Percentiles rank a stretch among this genome's conserved stretches.
phyloP scores from a whole-genome alignment of 1,284 basidiomycete species.

The Naganishia cerealis region DNA sequence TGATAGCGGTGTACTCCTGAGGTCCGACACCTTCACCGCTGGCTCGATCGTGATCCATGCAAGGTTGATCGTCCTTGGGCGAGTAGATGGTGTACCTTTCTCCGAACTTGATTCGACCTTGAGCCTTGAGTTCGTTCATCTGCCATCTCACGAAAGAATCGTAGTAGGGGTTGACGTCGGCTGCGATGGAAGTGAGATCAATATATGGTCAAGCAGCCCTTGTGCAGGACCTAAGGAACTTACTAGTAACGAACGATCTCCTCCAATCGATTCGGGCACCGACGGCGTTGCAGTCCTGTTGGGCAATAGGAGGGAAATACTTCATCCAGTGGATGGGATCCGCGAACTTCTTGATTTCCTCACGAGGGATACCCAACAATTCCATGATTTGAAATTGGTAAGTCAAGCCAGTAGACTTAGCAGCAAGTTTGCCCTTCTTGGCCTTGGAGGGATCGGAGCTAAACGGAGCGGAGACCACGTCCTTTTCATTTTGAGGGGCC shows the following conservation, averaged over 20 bases:
- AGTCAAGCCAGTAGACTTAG: conserved; percentile 87
- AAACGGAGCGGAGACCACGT: conserved; percentile 44
- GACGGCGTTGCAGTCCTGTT: conserved; percentile 75
- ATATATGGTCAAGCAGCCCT: not conserved
- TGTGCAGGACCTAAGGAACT: conserved; percentile 16
- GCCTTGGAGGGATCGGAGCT: conserved; percentile 64
- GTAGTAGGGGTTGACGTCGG: conserved; percentile 94
- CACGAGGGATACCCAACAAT: conserved; percentile 80
- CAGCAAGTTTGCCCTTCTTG: conserved; percentile 92
- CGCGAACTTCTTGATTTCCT: conserved; percentile 93
- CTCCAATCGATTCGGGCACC: conserved; percentile 98
- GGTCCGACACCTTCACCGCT: conserved; percentile 94
- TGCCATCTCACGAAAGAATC: conserved; percentile 98
- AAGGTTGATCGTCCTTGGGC: conserved; percentile 98
- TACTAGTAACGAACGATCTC: conserved; percentile 79
- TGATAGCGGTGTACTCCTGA: conserved; percentile 93
- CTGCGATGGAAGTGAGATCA: conserved; percentile 34
- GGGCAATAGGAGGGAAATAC: conserved; percentile 95
- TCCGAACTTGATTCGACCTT: conserved; percentile 94
- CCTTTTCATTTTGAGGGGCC: conserved; percentile 35
- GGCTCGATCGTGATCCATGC: conserved; percentile 98
- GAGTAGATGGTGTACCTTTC: conserved; percentile 99
- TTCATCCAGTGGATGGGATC: conserved; percentile 89
- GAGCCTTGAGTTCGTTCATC: conserved; percentile 82
- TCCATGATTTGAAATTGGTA: conserved; percentile 99